Percentiles rank a stretch among this genome's conserved stretches.
These are phyloP conservation scores for Micractinium sp. DNA, from an alignment of 139 green algal species.

Conservation along the genomic window DNA sequence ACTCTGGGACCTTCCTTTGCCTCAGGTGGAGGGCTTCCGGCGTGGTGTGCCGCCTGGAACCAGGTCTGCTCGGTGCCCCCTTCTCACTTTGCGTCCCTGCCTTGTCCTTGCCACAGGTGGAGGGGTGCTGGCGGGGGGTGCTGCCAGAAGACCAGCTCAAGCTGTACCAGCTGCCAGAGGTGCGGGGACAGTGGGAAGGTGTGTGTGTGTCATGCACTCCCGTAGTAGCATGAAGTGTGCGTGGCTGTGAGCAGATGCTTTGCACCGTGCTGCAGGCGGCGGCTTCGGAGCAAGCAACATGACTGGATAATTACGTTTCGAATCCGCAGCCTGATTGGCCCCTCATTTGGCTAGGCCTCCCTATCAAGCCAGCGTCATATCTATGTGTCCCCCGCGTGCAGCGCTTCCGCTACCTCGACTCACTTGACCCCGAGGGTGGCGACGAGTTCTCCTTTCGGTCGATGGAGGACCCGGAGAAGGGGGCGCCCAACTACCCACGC, in stretches of 20 bases:
- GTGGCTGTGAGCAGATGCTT: not conserved
- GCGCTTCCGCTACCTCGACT: constrained; percentile 73
- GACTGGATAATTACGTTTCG: no score
- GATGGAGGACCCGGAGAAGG: constrained; percentile 63
- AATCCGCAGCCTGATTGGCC: not conserved
- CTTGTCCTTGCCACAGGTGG: not conserved
- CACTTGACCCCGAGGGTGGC: constrained; percentile 56
- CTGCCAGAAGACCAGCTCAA: constrained; percentile 15
- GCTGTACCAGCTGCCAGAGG: not conserved
- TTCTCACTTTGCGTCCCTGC: not conserved
- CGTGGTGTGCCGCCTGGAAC: no score
- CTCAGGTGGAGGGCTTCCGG: no score
- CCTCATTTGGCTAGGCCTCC: no score
- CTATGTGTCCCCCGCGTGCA: not conserved
- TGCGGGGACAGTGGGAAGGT: not conserved
- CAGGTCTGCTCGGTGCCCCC: not conserved
- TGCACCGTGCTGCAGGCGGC: no score
- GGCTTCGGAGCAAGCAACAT: no score
- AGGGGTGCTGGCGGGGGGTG: not conserved
- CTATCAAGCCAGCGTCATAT: no score
- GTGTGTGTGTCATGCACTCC: no score
- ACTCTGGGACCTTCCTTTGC: no score
- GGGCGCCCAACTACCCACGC: constrained; percentile 66
- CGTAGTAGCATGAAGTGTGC: no score
- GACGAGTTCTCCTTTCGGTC: constrained; percentile 53